Base-by-base conservation (phyloP, 108 stramenopile genomes). In the Fistulifera pelliculosa region DNA sequence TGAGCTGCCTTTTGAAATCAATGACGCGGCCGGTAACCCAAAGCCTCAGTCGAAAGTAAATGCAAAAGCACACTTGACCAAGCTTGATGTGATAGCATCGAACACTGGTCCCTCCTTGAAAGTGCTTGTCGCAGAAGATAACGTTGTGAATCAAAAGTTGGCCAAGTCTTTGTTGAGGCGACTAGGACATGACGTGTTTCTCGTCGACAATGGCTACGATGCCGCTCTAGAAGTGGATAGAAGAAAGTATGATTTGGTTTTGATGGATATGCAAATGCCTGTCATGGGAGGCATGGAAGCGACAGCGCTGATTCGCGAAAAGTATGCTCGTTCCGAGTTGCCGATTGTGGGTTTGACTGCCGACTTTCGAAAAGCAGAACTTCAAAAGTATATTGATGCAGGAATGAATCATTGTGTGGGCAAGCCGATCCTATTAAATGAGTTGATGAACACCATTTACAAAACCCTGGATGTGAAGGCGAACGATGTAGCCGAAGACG, bases 231-330 rank as follows among this genome's bases (percentile, higher is more conserved):
- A 42, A 27, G 50, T 64, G 22, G n/a, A 35, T 19, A 43, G 68
- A n/a, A n/a, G n/a, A 0, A 38, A 40, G 23, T 74, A 53, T 48
- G 64, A 66, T 56, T 31, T 74, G 50, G 56, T 70, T 18, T 47
- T 76, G 31, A 80, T 80, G 75, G 79, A 80, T 67, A 14, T 83
- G 25, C 41, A 71, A 16, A 80, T 84, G 78, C 79, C 78, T 0
- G 76, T 79, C 10, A 75, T 80, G 74, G 76, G 77, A 62, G 82
- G 82, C 2, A 53, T 74, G 26, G 69, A 73, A 48, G 75, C 75
- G 11, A 74, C 75, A 61, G 64, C 42, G 52, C 45, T 51, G 3
- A 51, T 51, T 23, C 18, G 23, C 7, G 3, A 26, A 26, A 16
- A 39, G n/a, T n/a, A 12, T 35, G 8, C 58, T 19, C 17, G 26